These are phyloP conservation scores for Citrus reticulata DNA, from an alignment of 345 rosid genomes.

Conservation along the genomic window DNA sequence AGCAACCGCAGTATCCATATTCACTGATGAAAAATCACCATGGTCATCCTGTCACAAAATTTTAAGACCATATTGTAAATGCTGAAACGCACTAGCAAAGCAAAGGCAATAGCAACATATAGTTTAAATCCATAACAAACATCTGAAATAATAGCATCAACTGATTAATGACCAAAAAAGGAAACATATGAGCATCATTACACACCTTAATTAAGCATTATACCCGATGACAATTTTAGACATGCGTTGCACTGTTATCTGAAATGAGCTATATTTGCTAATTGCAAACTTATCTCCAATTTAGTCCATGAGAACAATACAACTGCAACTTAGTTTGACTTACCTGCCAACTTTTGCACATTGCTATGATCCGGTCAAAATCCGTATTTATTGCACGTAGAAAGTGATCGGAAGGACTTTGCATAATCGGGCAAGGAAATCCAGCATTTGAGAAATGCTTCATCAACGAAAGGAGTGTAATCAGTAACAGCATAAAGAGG, in stretches of 20 bases:
- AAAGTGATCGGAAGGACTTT: conserved; percentile 99
- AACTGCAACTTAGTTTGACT: background rate
- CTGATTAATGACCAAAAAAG: background rate
- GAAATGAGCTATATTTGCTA: background rate
- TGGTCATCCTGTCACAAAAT: conserved; percentile 72
- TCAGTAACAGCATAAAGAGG: conserved; percentile 17
- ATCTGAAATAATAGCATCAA: background rate
- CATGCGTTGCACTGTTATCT: background rate
- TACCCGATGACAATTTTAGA: conserved; percentile 2
- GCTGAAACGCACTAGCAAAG: background rate
- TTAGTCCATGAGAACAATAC: background rate
- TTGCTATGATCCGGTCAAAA: conserved; percentile 95
- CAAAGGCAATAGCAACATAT: background rate
- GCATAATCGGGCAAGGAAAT: conserved; percentile 99
- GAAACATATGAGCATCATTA: background rate
- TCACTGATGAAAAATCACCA: conserved; percentile 95
- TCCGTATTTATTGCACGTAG: conserved; percentile 97
- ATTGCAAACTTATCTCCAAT: background rate
- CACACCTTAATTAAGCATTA: background rate
- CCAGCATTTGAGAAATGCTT: conserved; percentile 99
- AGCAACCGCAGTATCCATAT: conserved; percentile 99
- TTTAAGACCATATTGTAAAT: background rate
- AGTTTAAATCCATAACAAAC: background rate
- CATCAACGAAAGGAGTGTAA: conserved; percentile 24
- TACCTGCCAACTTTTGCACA: conserved; percentile 99